Conservation (phyloP, 1,284 basidiomycete genomes). For the Fomitopsis schrenkii region DNA sequence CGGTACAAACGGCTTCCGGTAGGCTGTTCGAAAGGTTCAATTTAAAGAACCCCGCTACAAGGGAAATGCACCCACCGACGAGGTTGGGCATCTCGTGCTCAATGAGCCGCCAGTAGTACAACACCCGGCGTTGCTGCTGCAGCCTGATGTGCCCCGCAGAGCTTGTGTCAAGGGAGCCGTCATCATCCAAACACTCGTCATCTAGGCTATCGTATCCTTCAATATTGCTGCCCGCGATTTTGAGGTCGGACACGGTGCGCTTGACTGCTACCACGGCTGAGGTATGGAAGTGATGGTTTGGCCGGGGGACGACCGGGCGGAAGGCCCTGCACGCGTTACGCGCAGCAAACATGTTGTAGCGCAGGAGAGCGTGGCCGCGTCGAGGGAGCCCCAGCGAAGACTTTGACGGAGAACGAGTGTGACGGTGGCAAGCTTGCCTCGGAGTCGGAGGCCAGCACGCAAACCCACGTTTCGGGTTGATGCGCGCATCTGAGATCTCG, state of each 20-base stretch:
- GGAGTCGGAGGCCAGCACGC: neutral
- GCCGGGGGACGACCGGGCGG: neutral
- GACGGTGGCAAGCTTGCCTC: neutral
- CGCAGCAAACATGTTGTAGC: neutral
- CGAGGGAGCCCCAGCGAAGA: neutral
- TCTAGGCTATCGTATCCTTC: neutral
- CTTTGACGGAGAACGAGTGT: neutral
- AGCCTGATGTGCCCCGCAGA: constrained; percentile 66
- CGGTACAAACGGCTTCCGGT: constrained; percentile 70
- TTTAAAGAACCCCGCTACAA: neutral
- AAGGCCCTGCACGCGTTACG: neutral
- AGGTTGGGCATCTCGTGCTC: constrained; percentile 82
- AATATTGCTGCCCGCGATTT: neutral
- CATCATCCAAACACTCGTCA: constrained; percentile 13
- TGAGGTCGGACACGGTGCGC: neutral
- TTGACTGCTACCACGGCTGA: neutral
- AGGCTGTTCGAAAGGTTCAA: constrained; percentile 42
- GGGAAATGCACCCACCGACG: constrained; percentile 48
- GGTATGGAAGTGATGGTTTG: neutral
- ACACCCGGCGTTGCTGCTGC: constrained; percentile 62
- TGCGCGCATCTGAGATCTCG: neutral
- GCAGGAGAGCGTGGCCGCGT: neutral
- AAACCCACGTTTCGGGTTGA: neutral
- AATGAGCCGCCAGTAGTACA: constrained; percentile 77
- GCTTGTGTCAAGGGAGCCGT: constrained; percentile 47